Base-by-base conservation (phyloP, 495 filamentous ascomycete species). In the Penicillium odoratum region DNA sequence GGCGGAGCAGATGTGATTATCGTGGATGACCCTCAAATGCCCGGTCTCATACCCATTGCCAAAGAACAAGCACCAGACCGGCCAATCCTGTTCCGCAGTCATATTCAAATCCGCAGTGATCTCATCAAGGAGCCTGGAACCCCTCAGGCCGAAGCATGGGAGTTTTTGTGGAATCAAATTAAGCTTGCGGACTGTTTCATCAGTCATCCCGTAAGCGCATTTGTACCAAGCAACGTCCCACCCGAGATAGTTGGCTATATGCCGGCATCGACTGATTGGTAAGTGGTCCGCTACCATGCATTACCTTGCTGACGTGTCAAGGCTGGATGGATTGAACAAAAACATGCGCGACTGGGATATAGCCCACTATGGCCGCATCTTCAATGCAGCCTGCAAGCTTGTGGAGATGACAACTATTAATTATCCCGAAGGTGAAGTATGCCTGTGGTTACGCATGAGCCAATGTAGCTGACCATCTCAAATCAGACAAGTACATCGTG, bases 11-110 rank as follows among this genome's bases (percentile, higher is more conserved):
- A 95, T 67, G 76, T 95, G 18, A 78, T 95, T 53, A 79, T 95
- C 56, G 79, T 92, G 18, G 92, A 96, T 62, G 91, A 96, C 61
- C 90, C 91, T 16, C 92, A 95, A 73, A 93, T 95, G 91, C 91
- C 91, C 4, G 82, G 80, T 3, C 69, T 96, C 25, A 92, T 95
- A 55, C 86, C 87, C 1, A 72, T 95, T 15, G 90, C 91, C 62
- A 93, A 91, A 69, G 64, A 83, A 31, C 38, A 78, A 13, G 88
- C 88, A 0, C 89, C 91, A 5, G 66, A 88, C n/a, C 79, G 91
- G 31, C 91, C 91, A 7, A 81, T 96, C 42, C 83, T 94, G 47
- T 95, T 75, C 53, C 83, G 91, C 11, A 90, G 86, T 52, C 91
- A 95, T 71, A 95, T 95, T 52, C 89, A 96, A 65, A 85, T 96